These are phyloP conservation scores for Trichophyton mentagrophytes DNA, from an alignment of 2,329 filamentous ascomycete species.

Conservation along the genomic window DNA sequence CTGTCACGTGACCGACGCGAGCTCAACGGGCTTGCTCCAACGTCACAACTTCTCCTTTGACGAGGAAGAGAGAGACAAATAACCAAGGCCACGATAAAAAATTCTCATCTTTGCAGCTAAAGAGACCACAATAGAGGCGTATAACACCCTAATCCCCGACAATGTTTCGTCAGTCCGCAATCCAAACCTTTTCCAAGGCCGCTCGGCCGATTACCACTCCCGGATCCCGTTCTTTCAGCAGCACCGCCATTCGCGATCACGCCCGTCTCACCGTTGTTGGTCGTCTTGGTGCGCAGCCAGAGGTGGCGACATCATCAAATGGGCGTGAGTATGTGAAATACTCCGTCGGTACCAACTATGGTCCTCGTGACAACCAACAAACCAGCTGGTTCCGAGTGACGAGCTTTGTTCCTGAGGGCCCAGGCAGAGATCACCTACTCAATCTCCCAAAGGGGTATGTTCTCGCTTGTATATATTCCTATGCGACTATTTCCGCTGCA, in stretches of 20 bases:
- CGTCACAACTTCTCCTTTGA: background rate
- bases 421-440: constrained; percentile 58
- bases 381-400: constrained; percentile 78
- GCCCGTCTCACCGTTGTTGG: constrained; percentile 80
- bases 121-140: background rate
- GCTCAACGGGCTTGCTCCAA: background rate
- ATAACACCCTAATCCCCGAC: background rate
- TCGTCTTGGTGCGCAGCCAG: constrained; percentile 66
- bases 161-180: background rate
- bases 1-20: background rate
- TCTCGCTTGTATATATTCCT: background rate
- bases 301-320: constrained; percentile 55
- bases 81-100: background rate
- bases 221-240: constrained; percentile 59
- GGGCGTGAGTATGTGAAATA: constrained; percentile 69
- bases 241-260: constrained; percentile 48
- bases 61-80: background rate
- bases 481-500: background rate
- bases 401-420: constrained; percentile 55
- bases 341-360: constrained; percentile 56
- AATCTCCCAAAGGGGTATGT: constrained; percentile 69
- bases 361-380: constrained; percentile 55
- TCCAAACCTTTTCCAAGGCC: background rate
- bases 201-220: constrained; percentile 8
- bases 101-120: background rate